Conservation (phyloP, 768 basidiomycete species). For the Trametes cinnabarina region DNA sequence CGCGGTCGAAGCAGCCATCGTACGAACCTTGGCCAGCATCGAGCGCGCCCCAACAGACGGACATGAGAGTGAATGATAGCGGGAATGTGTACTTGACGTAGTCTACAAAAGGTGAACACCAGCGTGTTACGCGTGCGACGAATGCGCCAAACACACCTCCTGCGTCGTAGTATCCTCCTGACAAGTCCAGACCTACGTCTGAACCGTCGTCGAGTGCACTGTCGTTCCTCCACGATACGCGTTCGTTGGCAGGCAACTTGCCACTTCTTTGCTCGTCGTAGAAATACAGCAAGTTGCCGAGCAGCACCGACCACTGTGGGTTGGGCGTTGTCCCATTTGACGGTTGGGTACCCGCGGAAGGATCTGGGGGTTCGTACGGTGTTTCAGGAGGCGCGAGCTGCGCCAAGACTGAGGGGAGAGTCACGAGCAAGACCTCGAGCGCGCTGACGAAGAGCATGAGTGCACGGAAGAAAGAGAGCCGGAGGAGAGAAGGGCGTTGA, state of each 20-base stretch:
- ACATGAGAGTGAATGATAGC: conserved; percentile 82
- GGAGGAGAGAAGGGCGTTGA: neutral
- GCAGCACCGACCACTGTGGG: conserved; percentile 75
- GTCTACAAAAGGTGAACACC: conserved; percentile 62
- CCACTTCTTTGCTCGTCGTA: conserved; percentile 92
- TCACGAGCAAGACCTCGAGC: neutral
- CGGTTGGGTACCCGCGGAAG: conserved; percentile 48
- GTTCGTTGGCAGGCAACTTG: conserved; percentile 58
- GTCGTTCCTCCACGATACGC: conserved; percentile 86
- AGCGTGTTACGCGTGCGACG: neutral
- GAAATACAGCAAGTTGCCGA: conserved; percentile 82
- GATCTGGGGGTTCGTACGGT: conserved; percentile 61
- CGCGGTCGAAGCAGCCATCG: neutral
- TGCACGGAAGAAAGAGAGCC: neutral
- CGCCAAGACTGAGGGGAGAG: conserved; percentile 21
- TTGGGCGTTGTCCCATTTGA: conserved; percentile 44
- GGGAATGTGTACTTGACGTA: conserved; percentile 89
- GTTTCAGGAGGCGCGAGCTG: conserved; percentile 66
- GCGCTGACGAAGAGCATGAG: neutral
- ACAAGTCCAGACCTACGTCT: conserved; percentile 71
- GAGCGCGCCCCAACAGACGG: conserved; percentile 86
- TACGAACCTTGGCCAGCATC: conserved; percentile 73
- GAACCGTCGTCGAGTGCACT: conserved; percentile 75
- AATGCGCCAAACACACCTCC: conserved; percentile 53
- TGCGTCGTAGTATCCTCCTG: conserved; percentile 91